Base-by-base conservation (phyloP, 306 rosid species). In the Phaseolus lunatus region DNA sequence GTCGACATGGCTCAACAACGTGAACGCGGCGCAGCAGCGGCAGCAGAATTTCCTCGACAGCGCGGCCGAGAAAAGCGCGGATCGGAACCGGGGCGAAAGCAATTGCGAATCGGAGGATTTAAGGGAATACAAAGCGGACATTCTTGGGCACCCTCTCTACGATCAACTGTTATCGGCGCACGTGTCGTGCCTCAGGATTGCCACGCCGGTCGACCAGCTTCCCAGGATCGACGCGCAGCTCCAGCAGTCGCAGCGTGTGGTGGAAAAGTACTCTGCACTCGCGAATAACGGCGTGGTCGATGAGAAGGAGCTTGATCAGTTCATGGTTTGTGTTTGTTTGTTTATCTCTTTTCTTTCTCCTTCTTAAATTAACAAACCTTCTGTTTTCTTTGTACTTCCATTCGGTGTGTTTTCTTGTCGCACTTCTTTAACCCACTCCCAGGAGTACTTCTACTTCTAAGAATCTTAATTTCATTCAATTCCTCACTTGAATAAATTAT, bases 191-290 rank as follows among this genome's bases (percentile, higher is more conserved):
- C 80, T 95, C 9, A 85, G 97, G 78, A 90, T 95, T 53, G 97
- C 99, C 2, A 95, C 99, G 0, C 99, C 99, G 18, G 97, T 92
- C 1, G 97, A 92, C 84, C 96, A 92, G 90, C 84, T 92, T 66
- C 93, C 96, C 0, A 88, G 86, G 85, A 92, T 92, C 81, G 96
- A 92, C 43, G 93, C 90, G 9, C 93, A 92, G 92, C 85, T 90
- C 39, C 88, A 84, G 16, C 97, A 90, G 82, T 88, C 97, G 4
- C 92, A 81, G 70, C 86, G 90, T 57, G 93, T 90, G 37, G 76
- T 88, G n/a, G 81, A 86, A 2, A 92, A 92, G 70, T 92, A 92
- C 86, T 84, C 90, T 22, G 82, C 85, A 9, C 67, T 88, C 4
- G 67, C 79, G 7, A 66, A 67, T 22, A 81, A 78, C 0, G 86